Base-by-base conservation (phyloP, 2,329 filamentous ascomycete species). In the Epichloe sp. region DNA sequence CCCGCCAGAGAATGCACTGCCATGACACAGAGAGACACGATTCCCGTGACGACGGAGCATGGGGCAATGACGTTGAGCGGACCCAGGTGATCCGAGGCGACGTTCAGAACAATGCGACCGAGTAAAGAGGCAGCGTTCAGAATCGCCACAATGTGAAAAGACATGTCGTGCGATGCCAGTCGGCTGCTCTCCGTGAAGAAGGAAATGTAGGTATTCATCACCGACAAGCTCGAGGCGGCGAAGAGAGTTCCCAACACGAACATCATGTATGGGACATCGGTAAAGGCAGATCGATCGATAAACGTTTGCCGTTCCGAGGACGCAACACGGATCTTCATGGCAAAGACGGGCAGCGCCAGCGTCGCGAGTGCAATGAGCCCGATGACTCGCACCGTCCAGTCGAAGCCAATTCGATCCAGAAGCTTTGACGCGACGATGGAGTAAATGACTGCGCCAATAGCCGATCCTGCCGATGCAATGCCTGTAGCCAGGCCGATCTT, bases 331-430 rank as follows among this genome's bases (percentile, higher is more conserved):
- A 41, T 47, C 21, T 50, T 51, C 68, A 75, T 72, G 49, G 69
- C 65, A 4, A 59, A 55, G 5, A 70, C 50, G 1, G 68, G 66
- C 10, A 74, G 52, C 17, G 58, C 53, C 44, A 66, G 62, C 23
- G 70, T 60, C 1, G 48, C 69, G 14, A 72, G 64, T 15, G 76
- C 61, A 50, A 72, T 57, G 52, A 75, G 71, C 23, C 64, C 72
- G 17, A 75, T 65, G 36, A 70, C 61, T 7, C 72, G 65, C 4
- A 66, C 69, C 5, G 75, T 68, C 76, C 76, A 80, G 44, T 66
- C 65, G 60, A 82, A 83, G 34, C 78, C 78, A 50, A 82, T 68
- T 17, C 60, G 59, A n/a, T 66, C 65, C 55, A 75, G 69, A 3
- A 77, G 65, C 55, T 64, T 66, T 12, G 61, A 60, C 47, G 73